Base-by-base conservation (phyloP, 2,329 filamentous ascomycete species). In the Pseudonectria buxi region DNA sequence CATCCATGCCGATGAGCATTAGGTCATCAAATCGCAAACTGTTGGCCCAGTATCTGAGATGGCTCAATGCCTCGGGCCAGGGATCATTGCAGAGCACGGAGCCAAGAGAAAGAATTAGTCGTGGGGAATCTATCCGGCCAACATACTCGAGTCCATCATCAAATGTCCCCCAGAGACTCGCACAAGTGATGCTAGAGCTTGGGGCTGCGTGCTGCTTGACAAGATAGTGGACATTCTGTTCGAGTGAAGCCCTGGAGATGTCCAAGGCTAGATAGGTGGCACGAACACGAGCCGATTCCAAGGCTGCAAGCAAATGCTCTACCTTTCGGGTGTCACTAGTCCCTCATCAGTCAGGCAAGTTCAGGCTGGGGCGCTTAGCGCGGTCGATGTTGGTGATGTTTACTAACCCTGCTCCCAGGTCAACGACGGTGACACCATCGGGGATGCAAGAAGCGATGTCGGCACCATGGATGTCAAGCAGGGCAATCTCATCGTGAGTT, bases 61-160 rank as follows among this genome's bases (percentile, higher is more conserved):
- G 54, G 4, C 41, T 36, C 18, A 65, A 37, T 2, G 63, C 63
- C 18, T 53, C 49, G 3, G 47, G 40, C 57, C 60, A 65, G 7
- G 53, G 50, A 44, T 66, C 63, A 32, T 66, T 66, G 47, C 62
- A 66, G 13, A 66, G 51, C 4, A 66, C 63, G 7, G 63, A 66
- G 3, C 63, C 63, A 3, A 66, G 51, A 0, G 63, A 66, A 7
- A 65, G 51, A 35, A 65, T 62, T n/a, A 65, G 42, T 11, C 59
- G 53, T 2, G 55, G 58, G 2, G 51, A 45, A n/a, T 44, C 32
- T 22, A 63, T 54, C 7, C 44, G 38, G 26, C 51, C 39, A 25
- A 59, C 51, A 35, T 56, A 60, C 4, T 44, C 36, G 40, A 58
- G 51, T 13, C 62, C 60, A 35, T 63, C 50, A 9, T 56, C 39